Conservation (phyloP, 148 eudicot genomes). For the Chenopodium quinoa region DNA sequence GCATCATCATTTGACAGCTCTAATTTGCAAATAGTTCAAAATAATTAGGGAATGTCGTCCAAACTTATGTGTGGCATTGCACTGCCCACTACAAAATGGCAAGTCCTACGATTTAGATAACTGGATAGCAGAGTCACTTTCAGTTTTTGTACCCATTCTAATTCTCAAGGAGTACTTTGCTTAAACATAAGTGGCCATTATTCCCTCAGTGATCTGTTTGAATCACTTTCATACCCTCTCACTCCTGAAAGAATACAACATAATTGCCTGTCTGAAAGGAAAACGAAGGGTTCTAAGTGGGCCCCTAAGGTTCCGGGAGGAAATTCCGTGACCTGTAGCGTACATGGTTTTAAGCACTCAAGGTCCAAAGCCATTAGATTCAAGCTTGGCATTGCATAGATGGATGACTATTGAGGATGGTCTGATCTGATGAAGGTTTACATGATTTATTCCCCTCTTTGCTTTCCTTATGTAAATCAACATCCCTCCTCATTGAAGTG, state of each 20-base stretch:
- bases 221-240: conserved; percentile 8
- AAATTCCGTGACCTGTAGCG: neutral
- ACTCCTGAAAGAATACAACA: conserved; percentile 10
- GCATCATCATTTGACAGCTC: neutral
- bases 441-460: neutral
- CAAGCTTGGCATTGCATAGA: neutral
- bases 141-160: neutral
- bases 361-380: conserved; percentile 5
- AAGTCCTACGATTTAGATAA: conserved; percentile 13
- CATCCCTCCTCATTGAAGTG: conserved; percentile 10
- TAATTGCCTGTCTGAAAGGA: conserved; percentile 10
- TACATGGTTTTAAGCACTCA: neutral
- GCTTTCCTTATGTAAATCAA: neutral
- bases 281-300: conserved; percentile 1
- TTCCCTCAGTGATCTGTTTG: conserved; percentile 13
- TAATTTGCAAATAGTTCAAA: neutral
- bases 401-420: neutral
- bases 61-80: conserved; percentile 10
- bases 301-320: conserved; percentile 3
- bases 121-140: conserved; percentile 14
- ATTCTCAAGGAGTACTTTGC: neutral
- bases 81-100: conserved; percentile 3
- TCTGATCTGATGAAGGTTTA: neutral
- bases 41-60: neutral
- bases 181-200: conserved; percentile 6